These are phyloP conservation scores for Pseudocercospora pini-densiflorae DNA, from an alignment of 2,329 filamentous ascomycete genomes.

Conservation along the genomic window DNA sequence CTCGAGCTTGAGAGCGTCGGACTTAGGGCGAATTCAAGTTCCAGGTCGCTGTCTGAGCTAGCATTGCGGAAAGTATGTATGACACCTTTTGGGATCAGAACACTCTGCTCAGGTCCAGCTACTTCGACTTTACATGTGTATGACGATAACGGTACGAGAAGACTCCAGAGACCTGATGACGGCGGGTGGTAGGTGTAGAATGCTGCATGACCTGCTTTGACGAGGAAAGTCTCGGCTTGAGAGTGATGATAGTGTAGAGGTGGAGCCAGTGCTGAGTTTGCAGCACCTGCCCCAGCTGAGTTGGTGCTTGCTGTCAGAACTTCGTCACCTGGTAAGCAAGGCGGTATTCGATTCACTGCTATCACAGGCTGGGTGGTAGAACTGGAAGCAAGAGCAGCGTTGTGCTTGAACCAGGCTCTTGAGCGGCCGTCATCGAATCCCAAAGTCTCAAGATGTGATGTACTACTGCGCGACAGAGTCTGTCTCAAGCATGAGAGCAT, in stretches of 20 bases:
- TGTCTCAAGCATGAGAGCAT: background rate
- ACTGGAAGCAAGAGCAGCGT: background rate
- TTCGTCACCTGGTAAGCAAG: background rate
- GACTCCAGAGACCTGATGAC: background rate
- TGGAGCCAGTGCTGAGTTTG: background rate
- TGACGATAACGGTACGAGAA: background rate
- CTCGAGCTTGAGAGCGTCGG: background rate
- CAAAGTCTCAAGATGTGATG: background rate
- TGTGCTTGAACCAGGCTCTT: background rate
- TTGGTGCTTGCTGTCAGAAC: background rate
- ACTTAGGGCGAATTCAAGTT: background rate
- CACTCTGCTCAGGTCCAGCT: background rate
- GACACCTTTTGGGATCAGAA: background rate
- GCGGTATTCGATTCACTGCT: background rate
- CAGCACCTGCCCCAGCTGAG: background rate
- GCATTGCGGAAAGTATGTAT: constrained; percentile 3
- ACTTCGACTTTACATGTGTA: background rate
- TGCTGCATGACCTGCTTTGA: background rate
- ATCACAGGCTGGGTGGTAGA: background rate
- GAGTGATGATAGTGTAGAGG: background rate
- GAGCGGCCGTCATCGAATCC: background rate
- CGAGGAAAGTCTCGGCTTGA: background rate
- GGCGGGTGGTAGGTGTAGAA: constrained; percentile 2
- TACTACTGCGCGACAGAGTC: background rate
- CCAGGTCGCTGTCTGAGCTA: background rate